Evolutionary conservation across 2,329 filamentous ascomycete species (phyloP).

Genomic region (Trichoderma koningiopsis): DNA sequence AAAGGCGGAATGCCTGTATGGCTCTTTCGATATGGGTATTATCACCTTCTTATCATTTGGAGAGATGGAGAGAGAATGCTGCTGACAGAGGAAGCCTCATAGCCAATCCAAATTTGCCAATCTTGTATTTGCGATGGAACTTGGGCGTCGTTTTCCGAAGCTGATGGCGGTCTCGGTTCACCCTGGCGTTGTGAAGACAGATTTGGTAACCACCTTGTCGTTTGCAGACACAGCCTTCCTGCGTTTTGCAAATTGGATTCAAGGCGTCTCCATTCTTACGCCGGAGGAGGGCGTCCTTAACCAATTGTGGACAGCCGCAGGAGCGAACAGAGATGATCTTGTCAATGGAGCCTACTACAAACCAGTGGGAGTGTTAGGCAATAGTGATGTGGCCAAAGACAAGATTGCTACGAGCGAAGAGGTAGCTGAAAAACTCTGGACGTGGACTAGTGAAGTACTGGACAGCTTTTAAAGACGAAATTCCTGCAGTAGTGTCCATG

Average conservation of each 20-base stretch:
- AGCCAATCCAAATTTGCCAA: conserved; percentile 39
- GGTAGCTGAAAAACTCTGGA: neutral
- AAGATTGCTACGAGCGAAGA: neutral
- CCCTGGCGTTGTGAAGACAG: conserved; percentile 36
- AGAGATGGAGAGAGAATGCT: neutral
- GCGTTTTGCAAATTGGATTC: neutral
- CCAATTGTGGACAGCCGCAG: conserved; percentile 3
- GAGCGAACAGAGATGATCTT: neutral
- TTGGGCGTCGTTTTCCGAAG: conserved; percentile 32
- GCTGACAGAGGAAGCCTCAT: conserved; percentile 27
- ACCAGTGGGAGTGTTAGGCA: neutral
- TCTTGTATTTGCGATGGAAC: conserved; percentile 35
- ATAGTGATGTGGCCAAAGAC: neutral
- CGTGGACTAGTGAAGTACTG: neutral
- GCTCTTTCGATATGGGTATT: conserved; percentile 28
- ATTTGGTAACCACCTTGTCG: conserved; percentile 29
- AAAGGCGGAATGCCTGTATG: conserved; percentile 26
- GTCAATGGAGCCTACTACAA: neutral
- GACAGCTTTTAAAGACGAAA: neutral
- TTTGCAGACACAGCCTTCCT: neutral
- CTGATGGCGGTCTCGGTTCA: conserved; percentile 35
- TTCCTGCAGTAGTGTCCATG: too few species aligned
- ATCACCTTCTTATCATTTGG: neutral
- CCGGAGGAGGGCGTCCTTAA: neutral
- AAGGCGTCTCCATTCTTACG: neutral